Evolutionary conservation across 2,329 filamentous ascomycete species (phyloP).

Genomic region (Phyllosticta paracitricarpa): DNA sequence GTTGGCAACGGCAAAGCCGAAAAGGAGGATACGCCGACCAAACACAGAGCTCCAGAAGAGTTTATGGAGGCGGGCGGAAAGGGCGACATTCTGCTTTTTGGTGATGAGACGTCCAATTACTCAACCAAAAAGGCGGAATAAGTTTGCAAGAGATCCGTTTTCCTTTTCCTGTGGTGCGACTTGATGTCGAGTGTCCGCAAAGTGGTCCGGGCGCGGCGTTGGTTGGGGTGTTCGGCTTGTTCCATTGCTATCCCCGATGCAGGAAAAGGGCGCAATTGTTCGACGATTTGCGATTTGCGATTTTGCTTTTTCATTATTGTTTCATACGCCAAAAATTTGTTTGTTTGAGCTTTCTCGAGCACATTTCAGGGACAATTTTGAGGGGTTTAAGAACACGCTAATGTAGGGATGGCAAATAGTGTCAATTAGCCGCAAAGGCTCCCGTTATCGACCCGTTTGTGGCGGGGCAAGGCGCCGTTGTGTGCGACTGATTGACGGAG

Average conservation of each 20-base stretch:
- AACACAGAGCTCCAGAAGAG: constrained; percentile 57
- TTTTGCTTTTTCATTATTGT: background rate
- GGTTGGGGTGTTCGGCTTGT: background rate
- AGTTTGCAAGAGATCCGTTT: background rate
- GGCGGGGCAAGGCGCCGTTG: background rate
- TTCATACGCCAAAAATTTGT: background rate
- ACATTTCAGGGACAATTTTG: background rate
- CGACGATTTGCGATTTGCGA: background rate
- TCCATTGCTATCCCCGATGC: background rate
- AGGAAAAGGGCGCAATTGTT: background rate
- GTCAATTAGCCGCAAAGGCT: background rate
- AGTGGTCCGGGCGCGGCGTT: background rate
- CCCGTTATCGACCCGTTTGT: background rate
- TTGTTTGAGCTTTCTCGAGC: background rate
- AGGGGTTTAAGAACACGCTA: background rate
- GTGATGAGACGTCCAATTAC: constrained; percentile 39
- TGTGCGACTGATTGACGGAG: background rate
- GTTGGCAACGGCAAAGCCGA: constrained; percentile 12
- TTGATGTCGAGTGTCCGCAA: background rate
- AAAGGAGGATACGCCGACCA: constrained; percentile 56
- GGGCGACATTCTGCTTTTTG: constrained; percentile 71
- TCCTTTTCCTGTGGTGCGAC: background rate
- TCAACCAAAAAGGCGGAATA: background rate
- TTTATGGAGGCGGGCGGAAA: constrained; percentile 80
- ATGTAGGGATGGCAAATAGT: background rate